phyloP scores from a whole-genome alignment of 1,139 yeast species.

The Taphrina communis region DNA sequence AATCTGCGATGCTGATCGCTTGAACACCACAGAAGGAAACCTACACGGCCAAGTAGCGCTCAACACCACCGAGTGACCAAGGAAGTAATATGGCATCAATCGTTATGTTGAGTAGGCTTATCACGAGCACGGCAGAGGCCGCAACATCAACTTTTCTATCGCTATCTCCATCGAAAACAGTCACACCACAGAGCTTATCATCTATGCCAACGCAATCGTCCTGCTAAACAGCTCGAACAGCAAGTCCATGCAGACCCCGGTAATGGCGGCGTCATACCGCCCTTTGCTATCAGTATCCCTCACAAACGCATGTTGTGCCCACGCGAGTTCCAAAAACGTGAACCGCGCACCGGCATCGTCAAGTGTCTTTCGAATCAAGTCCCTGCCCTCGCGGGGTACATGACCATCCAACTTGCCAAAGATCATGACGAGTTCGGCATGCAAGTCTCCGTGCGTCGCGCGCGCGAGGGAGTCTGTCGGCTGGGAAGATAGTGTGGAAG shows the following conservation, averaged over 20 bases:
- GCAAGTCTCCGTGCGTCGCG: constrained; percentile 57
- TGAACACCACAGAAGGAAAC: too few relatives aligned
- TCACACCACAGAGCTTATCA: too few relatives aligned
- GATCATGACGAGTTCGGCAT: constrained; percentile 59
- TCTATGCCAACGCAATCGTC: constrained; percentile 63
- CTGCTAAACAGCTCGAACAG: constrained; percentile 73
- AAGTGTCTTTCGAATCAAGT: constrained; percentile 67
- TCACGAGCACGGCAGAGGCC: too few relatives aligned
- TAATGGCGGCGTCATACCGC: constrained; percentile 76
- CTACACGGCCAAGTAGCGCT: too few relatives aligned
- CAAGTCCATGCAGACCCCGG: constrained; percentile 70
- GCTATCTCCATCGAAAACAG: too few relatives aligned
- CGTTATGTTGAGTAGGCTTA: too few relatives aligned
- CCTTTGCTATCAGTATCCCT: constrained; percentile 81
- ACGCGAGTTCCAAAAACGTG: constrained; percentile 75
- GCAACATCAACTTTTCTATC: too few relatives aligned
- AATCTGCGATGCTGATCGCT: too few relatives aligned
- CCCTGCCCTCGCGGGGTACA: constrained; percentile 80
- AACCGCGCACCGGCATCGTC: constrained; percentile 66
- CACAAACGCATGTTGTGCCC: constrained; percentile 76
- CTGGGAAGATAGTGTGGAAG: constrained; percentile 64
- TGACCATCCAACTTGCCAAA: constrained; percentile 83
- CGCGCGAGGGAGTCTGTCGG: constrained; percentile 70
- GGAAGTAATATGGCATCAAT: too few relatives aligned
- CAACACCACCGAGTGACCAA: too few relatives aligned